Evolutionary conservation across 805 yeast genomes (phyloP).

Genomic region (Ogataea trehaloabstinens): DNA sequence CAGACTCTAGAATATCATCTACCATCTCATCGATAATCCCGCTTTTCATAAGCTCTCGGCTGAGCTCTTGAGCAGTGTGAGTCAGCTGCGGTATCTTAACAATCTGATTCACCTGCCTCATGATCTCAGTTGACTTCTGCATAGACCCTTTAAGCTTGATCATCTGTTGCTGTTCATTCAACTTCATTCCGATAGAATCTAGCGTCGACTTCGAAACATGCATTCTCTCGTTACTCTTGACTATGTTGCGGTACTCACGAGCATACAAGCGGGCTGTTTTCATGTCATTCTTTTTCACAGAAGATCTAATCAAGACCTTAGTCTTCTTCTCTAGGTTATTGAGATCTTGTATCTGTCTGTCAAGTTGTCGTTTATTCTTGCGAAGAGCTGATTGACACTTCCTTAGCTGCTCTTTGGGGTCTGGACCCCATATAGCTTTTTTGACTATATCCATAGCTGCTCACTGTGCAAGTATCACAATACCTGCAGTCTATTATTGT

Average conservation of each 20-base stretch:
- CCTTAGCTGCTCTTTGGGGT: constrained; percentile 85
- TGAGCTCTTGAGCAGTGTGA: constrained; percentile 79
- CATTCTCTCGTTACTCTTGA: constrained; percentile 71
- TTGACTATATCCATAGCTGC: constrained; percentile 73
- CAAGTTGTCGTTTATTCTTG: constrained; percentile 81
- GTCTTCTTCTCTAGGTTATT: constrained; percentile 68
- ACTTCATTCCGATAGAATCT: constrained; percentile 81
- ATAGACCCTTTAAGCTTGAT: constrained; percentile 78
- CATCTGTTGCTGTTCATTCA: constrained; percentile 89
- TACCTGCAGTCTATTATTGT: no score
- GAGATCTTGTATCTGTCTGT: constrained; percentile 67
- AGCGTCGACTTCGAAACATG: constrained; percentile 81
- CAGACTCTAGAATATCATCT: constrained; percentile 77
- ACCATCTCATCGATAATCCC: constrained; percentile 94
- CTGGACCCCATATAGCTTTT: constrained; percentile 94
- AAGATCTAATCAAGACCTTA: constrained; percentile 65
- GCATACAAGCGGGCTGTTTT: constrained; percentile 80
- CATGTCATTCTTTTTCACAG: constrained; percentile 74
- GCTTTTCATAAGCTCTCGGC: constrained; percentile 80
- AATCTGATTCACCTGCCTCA: constrained; percentile 84
- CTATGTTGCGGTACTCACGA: constrained; percentile 69
- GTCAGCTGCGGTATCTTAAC: constrained; percentile 77
- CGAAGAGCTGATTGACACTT: constrained; percentile 78
- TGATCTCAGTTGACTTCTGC: constrained; percentile 71
- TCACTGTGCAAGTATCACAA: neutral